Base-by-base conservation (phyloP, 345 rosid species). In the Cochlearia excelsa region DNA sequence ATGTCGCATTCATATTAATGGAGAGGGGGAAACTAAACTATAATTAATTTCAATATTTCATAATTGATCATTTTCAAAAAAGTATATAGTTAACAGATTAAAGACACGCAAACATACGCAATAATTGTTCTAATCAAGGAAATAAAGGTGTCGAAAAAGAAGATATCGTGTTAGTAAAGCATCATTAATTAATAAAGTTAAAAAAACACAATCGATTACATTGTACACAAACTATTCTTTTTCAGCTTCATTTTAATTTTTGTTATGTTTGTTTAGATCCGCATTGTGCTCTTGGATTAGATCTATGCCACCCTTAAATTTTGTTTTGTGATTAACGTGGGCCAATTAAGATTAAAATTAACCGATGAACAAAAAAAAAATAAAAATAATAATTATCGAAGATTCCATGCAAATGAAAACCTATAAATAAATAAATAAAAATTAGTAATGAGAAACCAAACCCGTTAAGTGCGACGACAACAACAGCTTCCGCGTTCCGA, bases 41-140 rank as follows among this genome's bases (percentile, higher is more conserved):
- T 28, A 11, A 26, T 16, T 16, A 16, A 16, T 16, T 16, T 16
- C 23, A 16, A 16, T 16, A 16, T 9, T 31, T 50, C 2, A 50
- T 5, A 27, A 49, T 49, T 7, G 27, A 50, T 56, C 6, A 59
- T 47, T 51, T 34, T 27, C 23, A 59, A 43, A 43, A 16, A 3
- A 35, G 23, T 39, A 40, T 46, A 57, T 9, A 33, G 34, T 9
- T 37, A 29, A 33, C 46, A 3, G 51, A 49, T 42, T 29, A 53
- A 69, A 43, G 46, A 56, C 64, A 70, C 59, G 63, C 53, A 62
- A 62, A 43, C 68, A 43, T 56, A 59, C 48, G 10, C 68, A 70
- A 67, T 67, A 51, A 67, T 59, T 51, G 72, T 58, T 43, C 4
- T 55, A 49, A 9, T 33, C 45, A 30, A 61, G 41, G 51, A 26